Conservation (phyloP, 805 yeast species). For the Kazachstania bromeliacearum region DNA sequence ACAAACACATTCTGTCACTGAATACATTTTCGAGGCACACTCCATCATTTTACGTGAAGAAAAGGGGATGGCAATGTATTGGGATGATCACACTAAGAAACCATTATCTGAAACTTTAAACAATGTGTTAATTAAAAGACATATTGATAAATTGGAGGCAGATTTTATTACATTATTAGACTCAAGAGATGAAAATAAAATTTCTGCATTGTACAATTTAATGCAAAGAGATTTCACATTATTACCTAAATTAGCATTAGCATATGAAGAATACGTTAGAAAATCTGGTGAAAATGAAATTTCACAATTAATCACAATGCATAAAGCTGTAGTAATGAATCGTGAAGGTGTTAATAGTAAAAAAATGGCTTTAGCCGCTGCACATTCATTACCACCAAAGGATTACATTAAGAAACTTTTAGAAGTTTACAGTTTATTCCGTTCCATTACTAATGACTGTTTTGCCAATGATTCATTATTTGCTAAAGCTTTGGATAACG, state of each 20-base stretch:
- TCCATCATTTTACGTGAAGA: conserved; percentile 76
- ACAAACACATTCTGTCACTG: conserved; percentile 70
- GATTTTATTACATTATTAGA: conserved; percentile 72
- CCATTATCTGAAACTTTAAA: conserved; percentile 70
- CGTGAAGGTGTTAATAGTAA: conserved; percentile 27
- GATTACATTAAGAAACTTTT: conserved; percentile 71
- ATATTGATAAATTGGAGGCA: conserved; percentile 63
- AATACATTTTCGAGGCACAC: conserved; percentile 82
- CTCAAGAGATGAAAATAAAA: conserved; percentile 49
- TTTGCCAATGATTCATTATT: conserved; percentile 65
- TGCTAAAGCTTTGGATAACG: conserved; percentile 80
- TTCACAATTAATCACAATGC: conserved; percentile 15
- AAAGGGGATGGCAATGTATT: conserved; percentile 61
- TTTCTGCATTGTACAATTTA: conserved; percentile 65
- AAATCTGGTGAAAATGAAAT: conserved; percentile 41
- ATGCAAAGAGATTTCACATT: conserved; percentile 73
- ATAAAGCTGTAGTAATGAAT: conserved; percentile 14
- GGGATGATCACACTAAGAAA: conserved; percentile 79
- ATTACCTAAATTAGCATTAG: conserved; percentile 63
- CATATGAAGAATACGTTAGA: conserved; percentile 65
- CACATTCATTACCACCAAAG: conserved; percentile 41
- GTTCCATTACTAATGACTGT: conserved; percentile 24
- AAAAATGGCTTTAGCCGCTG: conserved; percentile 33
- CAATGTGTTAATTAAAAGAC: conserved; percentile 65
- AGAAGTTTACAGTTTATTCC: conserved; percentile 55